phyloP scores from a whole-genome alignment of 345 rosid genomes.

The Schrenkiella parvula region DNA sequence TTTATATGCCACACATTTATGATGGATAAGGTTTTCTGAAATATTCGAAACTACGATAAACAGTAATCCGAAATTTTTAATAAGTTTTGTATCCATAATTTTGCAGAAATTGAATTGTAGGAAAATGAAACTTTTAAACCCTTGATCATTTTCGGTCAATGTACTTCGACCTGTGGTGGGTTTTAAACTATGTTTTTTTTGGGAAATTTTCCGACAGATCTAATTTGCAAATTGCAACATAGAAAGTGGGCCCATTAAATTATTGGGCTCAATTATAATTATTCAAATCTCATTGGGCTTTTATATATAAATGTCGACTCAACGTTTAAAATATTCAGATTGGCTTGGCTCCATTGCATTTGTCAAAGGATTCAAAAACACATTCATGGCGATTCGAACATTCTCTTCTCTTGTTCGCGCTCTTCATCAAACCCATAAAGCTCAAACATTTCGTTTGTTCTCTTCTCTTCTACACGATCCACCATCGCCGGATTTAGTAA shows the following conservation, averaged over 20 bases:
- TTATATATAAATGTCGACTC: not conserved
- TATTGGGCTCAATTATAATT: not conserved
- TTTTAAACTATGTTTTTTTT: no score
- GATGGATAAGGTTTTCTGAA: no score
- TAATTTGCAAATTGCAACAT: no score
- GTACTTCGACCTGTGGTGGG: no score
- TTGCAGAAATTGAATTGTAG: no score
- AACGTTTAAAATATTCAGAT: not conserved
- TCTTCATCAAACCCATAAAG: constrained; percentile 19
- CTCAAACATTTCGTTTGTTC: constrained; percentile 11
- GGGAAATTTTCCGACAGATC: no score
- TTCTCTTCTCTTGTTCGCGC: constrained; percentile 29
- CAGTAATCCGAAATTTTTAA: no score
- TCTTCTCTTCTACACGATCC: constrained; percentile 22
- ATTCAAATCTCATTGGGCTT: not conserved
- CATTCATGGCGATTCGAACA: constrained; percentile 36
- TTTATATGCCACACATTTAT: no score
- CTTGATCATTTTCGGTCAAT: no score
- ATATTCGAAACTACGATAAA: no score
- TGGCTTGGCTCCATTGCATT: not conserved
- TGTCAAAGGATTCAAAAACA: not conserved
- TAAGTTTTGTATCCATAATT: no score
- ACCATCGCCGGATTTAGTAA: constrained; percentile 46
- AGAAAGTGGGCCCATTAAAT: not conserved
- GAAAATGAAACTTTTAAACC: no score